Conservation (phyloP, 129 eudicot genomes). For the Flaveria brownii region DNA sequence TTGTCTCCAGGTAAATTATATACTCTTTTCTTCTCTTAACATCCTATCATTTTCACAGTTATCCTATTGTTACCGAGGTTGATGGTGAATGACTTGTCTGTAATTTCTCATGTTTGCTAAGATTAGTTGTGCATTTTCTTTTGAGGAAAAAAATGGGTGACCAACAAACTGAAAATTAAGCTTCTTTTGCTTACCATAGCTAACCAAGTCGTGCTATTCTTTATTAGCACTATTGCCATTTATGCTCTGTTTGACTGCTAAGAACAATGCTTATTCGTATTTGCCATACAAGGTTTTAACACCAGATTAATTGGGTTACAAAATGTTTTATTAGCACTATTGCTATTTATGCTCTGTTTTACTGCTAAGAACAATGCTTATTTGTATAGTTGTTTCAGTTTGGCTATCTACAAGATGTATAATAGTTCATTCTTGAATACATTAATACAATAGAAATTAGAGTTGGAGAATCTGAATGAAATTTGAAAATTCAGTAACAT, state of each 20-base stretch:
- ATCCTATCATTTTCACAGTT: neutral
- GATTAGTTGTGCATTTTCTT: neutral
- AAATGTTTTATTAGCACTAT: too few relatives aligned
- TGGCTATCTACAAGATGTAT: neutral
- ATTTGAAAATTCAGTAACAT: neutral
- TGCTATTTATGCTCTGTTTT: too few relatives aligned
- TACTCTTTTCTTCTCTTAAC: neutral
- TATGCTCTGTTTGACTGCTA: neutral
- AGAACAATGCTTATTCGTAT: neutral
- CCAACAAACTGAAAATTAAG: neutral
- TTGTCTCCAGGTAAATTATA: constrained; percentile 71
- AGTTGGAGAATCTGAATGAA: too few relatives aligned
- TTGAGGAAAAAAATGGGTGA: neutral
- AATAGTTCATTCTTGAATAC: neutral
- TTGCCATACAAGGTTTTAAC: neutral
- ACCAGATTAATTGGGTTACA: neutral
- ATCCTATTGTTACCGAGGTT: neutral
- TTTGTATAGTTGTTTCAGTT: neutral
- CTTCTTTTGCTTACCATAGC: neutral
- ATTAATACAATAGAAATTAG: neutral
- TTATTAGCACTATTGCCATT: neutral
- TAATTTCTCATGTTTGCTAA: neutral
- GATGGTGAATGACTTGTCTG: neutral
- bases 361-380: too few relatives aligned
- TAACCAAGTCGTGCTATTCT: neutral